phyloP scores from a whole-genome alignment of 306 rosid genomes.

The barrel medic (Medicago truncatula) region DNA sequence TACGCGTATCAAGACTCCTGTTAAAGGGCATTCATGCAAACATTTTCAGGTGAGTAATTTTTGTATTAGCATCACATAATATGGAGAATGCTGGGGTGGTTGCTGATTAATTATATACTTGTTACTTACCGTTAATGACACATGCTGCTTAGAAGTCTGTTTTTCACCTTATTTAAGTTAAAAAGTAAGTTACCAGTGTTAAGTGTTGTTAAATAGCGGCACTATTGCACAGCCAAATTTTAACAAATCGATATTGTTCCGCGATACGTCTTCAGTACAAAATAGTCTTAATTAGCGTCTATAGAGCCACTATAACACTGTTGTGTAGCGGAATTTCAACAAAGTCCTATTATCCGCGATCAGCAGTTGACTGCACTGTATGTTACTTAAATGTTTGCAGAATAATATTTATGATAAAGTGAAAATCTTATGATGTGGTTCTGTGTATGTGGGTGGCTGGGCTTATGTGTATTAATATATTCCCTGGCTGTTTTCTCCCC shows the following conservation, averaged over 20 bases:
- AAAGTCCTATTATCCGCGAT: neutral
- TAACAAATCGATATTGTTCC: neutral
- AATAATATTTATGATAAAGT: constrained; percentile 16
- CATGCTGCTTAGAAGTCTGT: constrained; percentile 20
- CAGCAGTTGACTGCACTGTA: neutral
- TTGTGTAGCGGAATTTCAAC: neutral
- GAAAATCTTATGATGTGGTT: constrained; percentile 8
- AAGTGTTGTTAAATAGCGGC: neutral
- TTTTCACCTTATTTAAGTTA: no score
- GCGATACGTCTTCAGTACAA: neutral
- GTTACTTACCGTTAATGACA: constrained; percentile 21
- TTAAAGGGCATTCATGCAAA: constrained; percentile 87
- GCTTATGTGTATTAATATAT: neutral
- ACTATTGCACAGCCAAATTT: neutral
- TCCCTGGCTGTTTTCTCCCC: constrained; percentile 11
- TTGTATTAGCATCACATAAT: constrained; percentile 33
- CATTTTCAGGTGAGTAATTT: constrained; percentile 77
- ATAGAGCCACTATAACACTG: neutral
- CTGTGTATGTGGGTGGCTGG: neutral
- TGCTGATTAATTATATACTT: constrained; percentile 3
- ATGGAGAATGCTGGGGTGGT: constrained; percentile 35
- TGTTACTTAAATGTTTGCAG: constrained; percentile 21
- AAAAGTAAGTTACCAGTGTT: neutral
- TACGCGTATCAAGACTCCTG: constrained; percentile 79
- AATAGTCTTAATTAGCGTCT: neutral